Percentiles rank a stretch among this genome's conserved stretches.
Evolutionary conservation across 495 filamentous ascomycete species (phyloP).

Genomic region (Neurospora sp.): DNA sequence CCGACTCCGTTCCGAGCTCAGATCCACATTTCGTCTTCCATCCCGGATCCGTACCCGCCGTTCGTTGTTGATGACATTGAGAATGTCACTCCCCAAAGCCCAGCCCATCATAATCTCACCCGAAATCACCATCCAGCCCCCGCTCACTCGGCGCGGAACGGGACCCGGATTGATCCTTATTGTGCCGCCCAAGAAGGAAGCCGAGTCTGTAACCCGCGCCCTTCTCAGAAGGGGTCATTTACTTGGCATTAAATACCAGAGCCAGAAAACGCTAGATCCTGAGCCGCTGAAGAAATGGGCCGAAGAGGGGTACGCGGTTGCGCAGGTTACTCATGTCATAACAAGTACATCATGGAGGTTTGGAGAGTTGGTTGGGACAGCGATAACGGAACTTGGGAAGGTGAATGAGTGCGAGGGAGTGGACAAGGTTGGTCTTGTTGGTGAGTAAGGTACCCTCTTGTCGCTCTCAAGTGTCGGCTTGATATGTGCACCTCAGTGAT

Average conservation of each 20-base stretch:
- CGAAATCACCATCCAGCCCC: constrained; percentile 32
- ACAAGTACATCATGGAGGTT: neutral
- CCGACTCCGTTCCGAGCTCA: neutral
- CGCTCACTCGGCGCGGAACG: constrained; percentile 43
- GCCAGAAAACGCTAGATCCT: constrained; percentile 27
- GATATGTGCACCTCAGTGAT: neutral
- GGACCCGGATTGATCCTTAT: constrained; percentile 47
- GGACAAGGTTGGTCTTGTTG: constrained; percentile 24
- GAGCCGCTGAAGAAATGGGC: constrained; percentile 47
- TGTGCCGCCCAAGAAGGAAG: neutral
- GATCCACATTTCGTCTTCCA: neutral
- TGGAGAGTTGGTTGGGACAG: neutral
- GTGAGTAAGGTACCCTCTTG: constrained; percentile 12
- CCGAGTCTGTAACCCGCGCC: neutral
- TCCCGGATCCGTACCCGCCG: neutral
- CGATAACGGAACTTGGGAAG: constrained; percentile 13
- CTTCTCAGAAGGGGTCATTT: no score
- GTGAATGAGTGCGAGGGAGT: constrained; percentile 18
- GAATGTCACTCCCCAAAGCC: neutral
- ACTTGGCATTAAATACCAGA: neutral
- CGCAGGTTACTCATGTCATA: constrained; percentile 18
- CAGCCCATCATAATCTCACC: neutral
- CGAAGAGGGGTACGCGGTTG: constrained; percentile 47
- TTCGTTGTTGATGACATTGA: neutral
- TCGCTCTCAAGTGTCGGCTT: neutral